These are phyloP conservation scores for Epichloe coenophiala DNA, from an alignment of 2,329 filamentous ascomycete species.

Conservation along the genomic window DNA sequence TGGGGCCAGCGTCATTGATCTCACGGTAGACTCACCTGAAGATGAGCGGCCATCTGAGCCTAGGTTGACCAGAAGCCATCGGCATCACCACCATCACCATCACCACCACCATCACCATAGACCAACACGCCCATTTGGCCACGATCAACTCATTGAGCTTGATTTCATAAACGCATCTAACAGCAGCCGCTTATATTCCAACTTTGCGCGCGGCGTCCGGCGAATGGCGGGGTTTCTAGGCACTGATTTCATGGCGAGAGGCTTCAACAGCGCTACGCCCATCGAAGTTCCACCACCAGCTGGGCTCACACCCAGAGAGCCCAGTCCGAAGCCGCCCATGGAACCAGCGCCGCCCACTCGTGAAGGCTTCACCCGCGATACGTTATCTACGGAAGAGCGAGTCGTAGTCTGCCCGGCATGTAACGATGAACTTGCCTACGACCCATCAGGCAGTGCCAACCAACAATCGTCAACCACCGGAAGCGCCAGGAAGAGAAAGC, in stretches of 20 bases:
- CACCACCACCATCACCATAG: constrained; percentile 8
- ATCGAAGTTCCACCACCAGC: constrained; percentile 13
- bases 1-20: constrained; percentile 31
- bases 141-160: constrained; percentile 14
- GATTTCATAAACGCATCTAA: constrained; percentile 12
- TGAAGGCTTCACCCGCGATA: constrained; percentile 70
- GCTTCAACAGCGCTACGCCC: constrained; percentile 7
- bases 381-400: constrained; percentile 47
- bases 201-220: constrained; percentile 12
- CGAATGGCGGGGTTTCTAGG: constrained; percentile 15
- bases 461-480: constrained; percentile 8
- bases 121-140: constrained; percentile 1
- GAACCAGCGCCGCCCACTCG: constrained; percentile 50
- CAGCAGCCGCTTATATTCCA: constrained; percentile 5
- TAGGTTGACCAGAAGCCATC: constrained; percentile 1
- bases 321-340: constrained; percentile 34
- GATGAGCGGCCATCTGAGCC: constrained; percentile 14
- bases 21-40: constrained; percentile 33
- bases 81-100: constrained; percentile 7
- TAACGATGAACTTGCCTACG: constrained; percentile 67
- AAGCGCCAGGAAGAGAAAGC: constrained; percentile 27
- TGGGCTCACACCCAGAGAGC: constrained; percentile 20
- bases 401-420: constrained; percentile 78
- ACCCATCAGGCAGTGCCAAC: constrained; percentile 31
- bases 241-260: constrained; percentile 9